Conservation (phyloP, 495 filamentous ascomycete species). For the Penicillium turbatum region DNA sequence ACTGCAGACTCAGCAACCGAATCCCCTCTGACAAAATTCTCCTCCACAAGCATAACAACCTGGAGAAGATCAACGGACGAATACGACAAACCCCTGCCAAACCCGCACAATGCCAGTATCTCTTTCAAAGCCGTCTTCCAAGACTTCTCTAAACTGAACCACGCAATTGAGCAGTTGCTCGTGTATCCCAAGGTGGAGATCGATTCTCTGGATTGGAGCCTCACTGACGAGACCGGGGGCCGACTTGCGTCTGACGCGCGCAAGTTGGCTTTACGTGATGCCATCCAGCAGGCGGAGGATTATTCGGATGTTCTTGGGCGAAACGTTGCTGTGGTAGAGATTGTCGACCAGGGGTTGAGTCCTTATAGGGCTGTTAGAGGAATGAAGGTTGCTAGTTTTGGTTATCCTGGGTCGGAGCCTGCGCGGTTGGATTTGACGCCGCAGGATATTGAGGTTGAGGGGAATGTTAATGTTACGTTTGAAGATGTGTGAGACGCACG, state of each 20-base stretch:
- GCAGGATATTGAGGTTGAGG: slow-evolving; percentile 9
- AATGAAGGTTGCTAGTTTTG: neutral
- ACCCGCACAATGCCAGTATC: slow-evolving; percentile 11
- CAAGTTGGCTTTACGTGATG: slow-evolving; percentile 20
- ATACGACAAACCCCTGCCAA: slow-evolving; percentile 5
- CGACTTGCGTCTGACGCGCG: slow-evolving; percentile 11
- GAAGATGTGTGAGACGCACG: neutral
- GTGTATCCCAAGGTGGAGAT: slow-evolving; percentile 18
- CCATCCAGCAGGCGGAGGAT: slow-evolving; percentile 19
- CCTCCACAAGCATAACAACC: slow-evolving; percentile 12
- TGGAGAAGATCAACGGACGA: slow-evolving; percentile 7
- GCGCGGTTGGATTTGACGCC: slow-evolving; percentile 7
- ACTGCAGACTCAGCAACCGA: slow-evolving; percentile 1
- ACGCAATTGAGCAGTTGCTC: slow-evolving; percentile 11
- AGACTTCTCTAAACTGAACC: slow-evolving; percentile 14
- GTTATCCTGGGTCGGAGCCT: neutral
- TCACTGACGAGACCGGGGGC: slow-evolving; percentile 19
- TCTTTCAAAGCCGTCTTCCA: slow-evolving; percentile 14
- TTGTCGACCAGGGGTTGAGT: slow-evolving; percentile 6
- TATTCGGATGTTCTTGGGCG: slow-evolving; percentile 19
- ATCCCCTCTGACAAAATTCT: slow-evolving; percentile 14
- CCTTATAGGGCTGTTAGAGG: neutral
- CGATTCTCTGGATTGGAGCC: slow-evolving; percentile 17
- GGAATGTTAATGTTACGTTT: slow-evolving; percentile 9
- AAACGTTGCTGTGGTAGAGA: slow-evolving; percentile 12